A percentile compares a stretch with the other conserved stretches of the same genome.
phyloP scores from a whole-genome alignment of 78 protist genomes.

The Dictyostelium intermedium region DNA sequence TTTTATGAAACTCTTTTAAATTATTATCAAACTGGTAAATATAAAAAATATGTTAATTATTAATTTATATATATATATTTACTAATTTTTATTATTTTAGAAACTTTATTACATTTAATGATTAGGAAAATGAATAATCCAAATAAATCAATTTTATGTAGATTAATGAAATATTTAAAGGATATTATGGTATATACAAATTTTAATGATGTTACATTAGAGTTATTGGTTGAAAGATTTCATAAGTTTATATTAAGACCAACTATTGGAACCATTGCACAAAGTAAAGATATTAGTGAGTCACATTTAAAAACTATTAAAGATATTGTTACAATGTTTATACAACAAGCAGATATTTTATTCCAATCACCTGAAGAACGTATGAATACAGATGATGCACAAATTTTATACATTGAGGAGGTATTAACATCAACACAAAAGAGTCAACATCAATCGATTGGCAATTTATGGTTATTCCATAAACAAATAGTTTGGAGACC shows the following conservation, averaged over 20 bases:
- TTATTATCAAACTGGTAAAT: slow-evolving; percentile 72
- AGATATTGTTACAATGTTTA: slow-evolving; percentile 55
- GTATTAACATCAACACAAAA: slow-evolving; percentile 2
- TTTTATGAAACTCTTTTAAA: slow-evolving; percentile 68
- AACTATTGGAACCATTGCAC: not conserved
- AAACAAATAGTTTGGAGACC: slow-evolving; percentile 70
- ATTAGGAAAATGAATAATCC: slow-evolving; percentile 63
- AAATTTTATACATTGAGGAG: slow-evolving; percentile 33
- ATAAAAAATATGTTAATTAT: not conserved
- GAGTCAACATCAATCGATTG: not conserved
- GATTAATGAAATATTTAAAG: slow-evolving; percentile 54
- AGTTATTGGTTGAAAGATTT: slow-evolving; percentile 36
- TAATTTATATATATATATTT: not conserved
- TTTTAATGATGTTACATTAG: slow-evolving; percentile 57
- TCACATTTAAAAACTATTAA: not conserved
- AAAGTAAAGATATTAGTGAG: not conserved
- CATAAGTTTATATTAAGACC: slow-evolving; percentile 48
- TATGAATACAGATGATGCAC: slow-evolving; percentile 28
- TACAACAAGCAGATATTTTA: slow-evolving; percentile 23
- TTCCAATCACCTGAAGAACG: slow-evolving; percentile 63
- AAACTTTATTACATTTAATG: slow-evolving; percentile 64
- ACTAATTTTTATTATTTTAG: not conserved
- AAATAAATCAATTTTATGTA: slow-evolving; percentile 45
- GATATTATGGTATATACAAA: slow-evolving; percentile 52
- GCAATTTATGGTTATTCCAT: slow-evolving; percentile 60